Evolutionary conservation across 1,284 basidiomycete genomes (phyloP).

Genomic region (Rhodofomes roseus): DNA sequence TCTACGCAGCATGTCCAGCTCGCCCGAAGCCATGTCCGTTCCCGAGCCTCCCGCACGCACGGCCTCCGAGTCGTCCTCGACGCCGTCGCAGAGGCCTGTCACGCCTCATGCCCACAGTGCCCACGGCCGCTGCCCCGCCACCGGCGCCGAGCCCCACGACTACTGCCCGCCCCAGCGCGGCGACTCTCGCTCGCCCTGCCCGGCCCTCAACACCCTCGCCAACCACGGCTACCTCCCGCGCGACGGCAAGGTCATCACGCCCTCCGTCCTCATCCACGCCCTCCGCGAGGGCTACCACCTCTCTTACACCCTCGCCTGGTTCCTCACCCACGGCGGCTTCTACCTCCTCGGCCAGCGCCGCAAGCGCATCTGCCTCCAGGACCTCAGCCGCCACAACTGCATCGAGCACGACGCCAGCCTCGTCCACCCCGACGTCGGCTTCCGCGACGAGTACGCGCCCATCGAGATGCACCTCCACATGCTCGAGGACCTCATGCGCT

Average conservation of each 20-base stretch:
- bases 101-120: conserved; percentile 1
- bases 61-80: not conserved
- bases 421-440: conserved; percentile 25
- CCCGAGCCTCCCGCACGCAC: too few relatives aligned
- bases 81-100: not conserved
- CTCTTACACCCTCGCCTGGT: conserved; percentile 21
- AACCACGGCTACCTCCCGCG: conserved; percentile 43
- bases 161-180: conserved; percentile 16
- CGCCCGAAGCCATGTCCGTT: too few relatives aligned
- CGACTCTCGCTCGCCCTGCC: conserved; percentile 40
- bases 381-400: conserved; percentile 30
- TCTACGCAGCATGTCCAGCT: not conserved
- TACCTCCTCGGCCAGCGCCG: conserved; percentile 21
- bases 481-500: conserved; percentile 21
- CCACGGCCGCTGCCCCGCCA: conserved; percentile 5
- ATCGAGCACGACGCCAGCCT: conserved; percentile 36
- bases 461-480: conserved; percentile 14
- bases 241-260: conserved; percentile 24
- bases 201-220: conserved; percentile 46
- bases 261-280: conserved; percentile 19
- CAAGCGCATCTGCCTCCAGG: conserved; percentile 19
- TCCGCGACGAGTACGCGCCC: conserved; percentile 27
- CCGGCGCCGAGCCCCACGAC: conserved; percentile 22
- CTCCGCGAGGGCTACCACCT: conserved; percentile 26
- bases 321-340: conserved; percentile 26